phyloP scores from a whole-genome alignment of 148 eudicot genomes.

The Dysphania ambrosioides region DNA sequence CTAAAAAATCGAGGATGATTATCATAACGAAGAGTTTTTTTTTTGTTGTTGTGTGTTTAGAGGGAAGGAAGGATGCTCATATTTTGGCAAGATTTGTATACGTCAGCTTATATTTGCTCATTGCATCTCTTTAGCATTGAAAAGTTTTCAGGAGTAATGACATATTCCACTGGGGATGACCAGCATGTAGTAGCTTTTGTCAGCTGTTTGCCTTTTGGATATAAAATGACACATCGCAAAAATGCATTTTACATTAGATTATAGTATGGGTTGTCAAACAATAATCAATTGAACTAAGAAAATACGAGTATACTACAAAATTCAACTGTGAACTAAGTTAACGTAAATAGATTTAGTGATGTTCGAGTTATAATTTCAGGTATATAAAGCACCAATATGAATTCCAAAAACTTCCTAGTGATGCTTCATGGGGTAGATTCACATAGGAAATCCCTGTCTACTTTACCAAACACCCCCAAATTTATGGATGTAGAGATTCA shows the following conservation, averaged over 20 bases:
- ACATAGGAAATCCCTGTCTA: not conserved
- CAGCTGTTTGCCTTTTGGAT: not conserved
- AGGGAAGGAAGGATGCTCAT: not conserved
- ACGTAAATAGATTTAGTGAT: not conserved
- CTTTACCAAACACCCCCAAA: not conserved
- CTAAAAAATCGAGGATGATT: not conserved
- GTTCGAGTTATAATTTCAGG: not conserved
- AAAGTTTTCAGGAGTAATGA: too few species aligned
- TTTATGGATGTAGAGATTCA: not conserved
- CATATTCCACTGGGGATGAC: too few species aligned
- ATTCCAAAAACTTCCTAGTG: not conserved
- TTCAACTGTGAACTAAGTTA: not conserved
- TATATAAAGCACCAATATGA: too few species aligned
- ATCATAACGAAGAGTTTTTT: not conserved
- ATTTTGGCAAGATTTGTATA: not conserved
- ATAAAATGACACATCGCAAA: not conserved
- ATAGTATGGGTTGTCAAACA: not conserved
- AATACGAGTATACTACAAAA: not conserved
- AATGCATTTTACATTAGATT: not conserved
- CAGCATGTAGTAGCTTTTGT: not conserved
- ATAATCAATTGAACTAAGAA: not conserved
- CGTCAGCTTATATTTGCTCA: not conserved
- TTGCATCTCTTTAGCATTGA: not conserved
- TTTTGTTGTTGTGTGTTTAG: not conserved
- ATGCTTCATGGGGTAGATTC: not conserved